Base-by-base conservation (phyloP, 176 grass and related monocot genomes). In the Aegilops longissima region DNA sequence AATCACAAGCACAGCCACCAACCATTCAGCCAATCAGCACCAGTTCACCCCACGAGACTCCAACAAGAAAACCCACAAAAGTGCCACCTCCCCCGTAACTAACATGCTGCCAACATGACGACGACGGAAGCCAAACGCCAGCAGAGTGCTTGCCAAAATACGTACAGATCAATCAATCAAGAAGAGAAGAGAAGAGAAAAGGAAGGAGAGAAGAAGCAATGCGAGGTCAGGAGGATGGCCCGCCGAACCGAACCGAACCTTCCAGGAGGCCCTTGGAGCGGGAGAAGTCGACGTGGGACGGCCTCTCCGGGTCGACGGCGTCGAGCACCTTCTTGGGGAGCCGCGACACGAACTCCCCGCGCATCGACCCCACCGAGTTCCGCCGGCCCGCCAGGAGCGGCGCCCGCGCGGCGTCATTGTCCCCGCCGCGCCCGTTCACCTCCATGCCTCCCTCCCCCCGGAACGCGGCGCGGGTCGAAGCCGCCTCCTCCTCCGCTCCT, bases 261-360 rank as follows among this genome's bases (percentile, higher is more conserved):
- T 90, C 72, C 11, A 14, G 64, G n/a, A 98, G 87, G 73, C 87
- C 91, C 77, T 88, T 92, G 78, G 83, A 89, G 45, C 67, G 89
- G 74, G 96, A 95, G 68, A 98, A 87, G 86, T 95, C 90, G 40
- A 98, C 83, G 84, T 89, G 84, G 81, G 58, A 90, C 5, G 73
- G 88, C 38, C 63, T 80, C 88, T 98, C 96, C 1, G 88, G 90
- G 86, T 98, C 96, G 68, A 95, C 91, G 66, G 83, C 85, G 20
- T 82, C 81, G 59, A 88, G 91, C 78, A 98, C 86, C 93, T 98
- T 98, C 86, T 87, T 86, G 66, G 96, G 96, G 69, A 98, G 73
- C 68, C 90, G 77, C 33, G 93, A 89, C 42, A 98, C 77, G 81
- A 98, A 98, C 80, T 92, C 88, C 29, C 91, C 87, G 20, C 84